Evolutionary conservation across 2,329 filamentous ascomycete genomes (phyloP).

Genomic region (Fragosphaeria purpurea): DNA sequence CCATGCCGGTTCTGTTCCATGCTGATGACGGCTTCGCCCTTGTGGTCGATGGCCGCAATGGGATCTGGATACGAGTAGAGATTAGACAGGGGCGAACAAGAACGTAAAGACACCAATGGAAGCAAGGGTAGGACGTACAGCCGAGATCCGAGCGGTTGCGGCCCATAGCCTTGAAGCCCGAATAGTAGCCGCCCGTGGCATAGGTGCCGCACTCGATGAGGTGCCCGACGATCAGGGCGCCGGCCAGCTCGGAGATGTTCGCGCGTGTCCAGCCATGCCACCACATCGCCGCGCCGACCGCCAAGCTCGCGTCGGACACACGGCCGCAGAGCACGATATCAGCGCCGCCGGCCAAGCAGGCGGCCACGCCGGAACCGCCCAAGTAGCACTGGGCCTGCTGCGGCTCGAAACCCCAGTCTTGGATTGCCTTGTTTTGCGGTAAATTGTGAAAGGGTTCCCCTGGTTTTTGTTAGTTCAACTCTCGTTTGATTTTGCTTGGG

Average conservation of each 20-base stretch:
- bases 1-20: constrained; percentile 24
- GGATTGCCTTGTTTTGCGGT: constrained; percentile 16
- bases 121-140: constrained; percentile 9
- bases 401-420: constrained; percentile 14
- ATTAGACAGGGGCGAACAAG: too few species aligned
- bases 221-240: constrained; percentile 39
- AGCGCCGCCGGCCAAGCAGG: constrained; percentile 22
- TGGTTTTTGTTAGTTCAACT: too few species aligned
- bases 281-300: constrained; percentile 42
- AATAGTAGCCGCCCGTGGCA: constrained; percentile 43
- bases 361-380: constrained; percentile 28
- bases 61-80: constrained; percentile 16
- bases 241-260: constrained; percentile 35
- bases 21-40: constrained; percentile 29
- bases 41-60: constrained; percentile 34
- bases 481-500: too few species aligned
- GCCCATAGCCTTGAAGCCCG: constrained; percentile 29
- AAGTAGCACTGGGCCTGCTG: constrained; percentile 28
- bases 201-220: constrained; percentile 45
- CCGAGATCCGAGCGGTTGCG: constrained; percentile 14
- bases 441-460: constrained; percentile 13
- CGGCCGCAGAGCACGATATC: constrained; percentile 39
- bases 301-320: constrained; percentile 30
- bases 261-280: constrained; percentile 42
- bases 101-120: too few species aligned